Conservation (phyloP, 495 filamentous ascomycete genomes). For the Extremus antarcticus region DNA sequence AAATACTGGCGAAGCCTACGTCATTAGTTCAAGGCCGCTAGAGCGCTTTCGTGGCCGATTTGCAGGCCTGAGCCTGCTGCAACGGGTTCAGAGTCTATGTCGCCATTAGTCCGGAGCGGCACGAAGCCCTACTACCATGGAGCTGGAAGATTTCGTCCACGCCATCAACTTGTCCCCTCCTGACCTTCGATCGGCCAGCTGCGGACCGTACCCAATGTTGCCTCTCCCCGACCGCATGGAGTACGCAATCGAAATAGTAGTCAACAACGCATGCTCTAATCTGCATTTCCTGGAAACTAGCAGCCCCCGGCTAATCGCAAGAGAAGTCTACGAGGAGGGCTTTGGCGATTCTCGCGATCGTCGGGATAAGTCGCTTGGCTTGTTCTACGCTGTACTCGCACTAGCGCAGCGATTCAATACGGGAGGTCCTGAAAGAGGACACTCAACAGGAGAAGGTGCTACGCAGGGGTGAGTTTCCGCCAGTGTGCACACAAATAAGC, state of each 20-base stretch:
- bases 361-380: background rate
- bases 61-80: slow-evolving; percentile 7
- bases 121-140: background rate
- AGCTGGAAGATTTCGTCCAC: background rate
- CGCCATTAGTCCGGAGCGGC: background rate
- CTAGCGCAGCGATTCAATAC: slow-evolving; percentile 1
- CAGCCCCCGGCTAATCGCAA: background rate
- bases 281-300: slow-evolving; percentile 9
- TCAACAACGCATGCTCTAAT: slow-evolving; percentile 7
- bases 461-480: too few species aligned
- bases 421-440: too few species aligned
- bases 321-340: background rate
- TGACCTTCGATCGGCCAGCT: slow-evolving; percentile 1
- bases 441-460: too few species aligned
- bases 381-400: slow-evolving; percentile 8
- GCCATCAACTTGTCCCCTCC: slow-evolving; percentile 7
- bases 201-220: slow-evolving; percentile 8
- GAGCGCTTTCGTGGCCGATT: background rate
- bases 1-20: background rate
- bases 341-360: background rate
- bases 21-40: background rate
- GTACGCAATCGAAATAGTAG: slow-evolving; percentile 4
- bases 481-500: too few species aligned
- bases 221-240: background rate
- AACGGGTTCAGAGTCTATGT: slow-evolving; percentile 3